Conservation (phyloP, 805 yeast species). For the Hanseniaspora guilliermondii region DNA sequence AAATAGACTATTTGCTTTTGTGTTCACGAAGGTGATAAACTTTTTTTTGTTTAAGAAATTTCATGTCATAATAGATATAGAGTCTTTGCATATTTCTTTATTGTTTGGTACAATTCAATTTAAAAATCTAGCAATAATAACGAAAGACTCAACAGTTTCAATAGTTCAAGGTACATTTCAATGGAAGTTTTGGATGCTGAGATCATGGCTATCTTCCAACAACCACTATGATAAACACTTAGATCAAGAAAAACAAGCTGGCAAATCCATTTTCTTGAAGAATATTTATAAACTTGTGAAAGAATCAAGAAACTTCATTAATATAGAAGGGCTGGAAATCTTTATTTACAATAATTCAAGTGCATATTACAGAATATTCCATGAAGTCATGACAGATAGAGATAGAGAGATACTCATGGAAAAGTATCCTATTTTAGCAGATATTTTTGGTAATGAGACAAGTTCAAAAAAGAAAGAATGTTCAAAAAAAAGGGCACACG, state of each 20-base stretch:
- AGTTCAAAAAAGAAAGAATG: not conserved
- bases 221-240: constrained; percentile 16
- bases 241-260: constrained; percentile 39
- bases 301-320: constrained; percentile 36
- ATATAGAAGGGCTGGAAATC: constrained; percentile 66
- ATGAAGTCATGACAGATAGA: constrained; percentile 24
- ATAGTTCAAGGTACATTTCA: constrained; percentile 62
- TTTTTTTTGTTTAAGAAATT: constrained; percentile 52
- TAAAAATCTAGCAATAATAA: constrained; percentile 59
- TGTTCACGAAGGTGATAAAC: constrained; percentile 40
- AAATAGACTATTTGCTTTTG: constrained; percentile 54
- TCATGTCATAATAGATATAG: constrained; percentile 49
- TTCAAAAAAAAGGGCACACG: constrained; percentile 3
- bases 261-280: not conserved
- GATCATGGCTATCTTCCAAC: constrained; percentile 25
- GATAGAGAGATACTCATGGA: constrained; percentile 11
- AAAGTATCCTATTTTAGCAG: not conserved
- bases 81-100: constrained; percentile 62
- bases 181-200: constrained; percentile 81
- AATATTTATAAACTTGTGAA: constrained; percentile 6
- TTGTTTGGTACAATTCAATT: constrained; percentile 74
- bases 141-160: constrained; percentile 60
- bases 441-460: constrained; percentile 1
- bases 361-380: constrained; percentile 59
- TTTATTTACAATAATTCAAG: constrained; percentile 69